A percentile compares a stretch with the other conserved stretches of the same genome.
These are phyloP conservation scores for Anthoceros angustus DNA, from an alignment of 225 moss, liverwort and hornwort species.

Conservation along the genomic window DNA sequence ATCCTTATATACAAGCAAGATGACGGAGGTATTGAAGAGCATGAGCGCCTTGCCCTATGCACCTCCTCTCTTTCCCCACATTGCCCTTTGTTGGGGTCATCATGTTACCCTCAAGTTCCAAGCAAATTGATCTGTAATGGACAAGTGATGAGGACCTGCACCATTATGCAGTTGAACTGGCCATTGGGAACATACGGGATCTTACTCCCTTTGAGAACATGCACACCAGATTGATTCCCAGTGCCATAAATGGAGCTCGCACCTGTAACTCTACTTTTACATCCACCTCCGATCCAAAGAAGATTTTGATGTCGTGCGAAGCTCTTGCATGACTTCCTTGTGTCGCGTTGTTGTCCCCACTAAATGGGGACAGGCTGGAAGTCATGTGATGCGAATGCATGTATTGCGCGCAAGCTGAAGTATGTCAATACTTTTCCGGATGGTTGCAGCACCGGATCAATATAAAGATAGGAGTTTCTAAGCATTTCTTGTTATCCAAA, in stretches of 20 bases:
- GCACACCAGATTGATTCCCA: conserved; percentile 46
- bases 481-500: conserved; percentile 30
- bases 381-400: not conserved
- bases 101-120: not conserved
- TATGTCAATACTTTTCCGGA: not conserved
- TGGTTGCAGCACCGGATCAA: conserved; percentile 55
- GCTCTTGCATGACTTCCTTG: not conserved
- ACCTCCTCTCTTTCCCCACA: too few species aligned
- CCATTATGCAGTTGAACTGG: conserved; percentile 45
- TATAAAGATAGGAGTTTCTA: conserved; percentile 55
- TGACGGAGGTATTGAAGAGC: conserved; percentile 30
- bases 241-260: conserved; percentile 55
- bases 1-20: conserved; percentile 62
- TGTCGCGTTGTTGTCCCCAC: not conserved
- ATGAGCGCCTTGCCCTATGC: too few species aligned
- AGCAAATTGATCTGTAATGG: not conserved
- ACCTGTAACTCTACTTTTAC: conserved; percentile 46
- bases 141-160: conserved; percentile 50
- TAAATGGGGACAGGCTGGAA: not conserved
- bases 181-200: conserved; percentile 26
- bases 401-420: not conserved
- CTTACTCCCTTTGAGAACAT: conserved; percentile 51
- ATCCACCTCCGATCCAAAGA: conserved; percentile 60
- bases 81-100: too few species aligned
- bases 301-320: conserved; percentile 58